phyloP scores from a whole-genome alignment of 106 monocot genomes.

The Dioscorea zingiberensis region DNA sequence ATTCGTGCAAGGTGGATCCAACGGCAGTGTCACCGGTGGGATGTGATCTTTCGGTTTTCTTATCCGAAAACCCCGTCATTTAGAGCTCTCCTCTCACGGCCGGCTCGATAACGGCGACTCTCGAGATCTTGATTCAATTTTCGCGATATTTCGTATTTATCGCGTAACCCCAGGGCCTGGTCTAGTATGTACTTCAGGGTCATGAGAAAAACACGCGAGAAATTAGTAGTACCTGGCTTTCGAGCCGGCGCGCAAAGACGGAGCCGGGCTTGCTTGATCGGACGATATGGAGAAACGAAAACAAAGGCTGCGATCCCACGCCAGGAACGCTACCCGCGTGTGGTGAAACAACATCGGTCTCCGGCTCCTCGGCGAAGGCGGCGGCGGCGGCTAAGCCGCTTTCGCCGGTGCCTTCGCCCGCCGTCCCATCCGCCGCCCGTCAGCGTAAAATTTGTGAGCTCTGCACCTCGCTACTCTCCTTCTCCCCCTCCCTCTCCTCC shows the following conservation, averaged over 20 bases:
- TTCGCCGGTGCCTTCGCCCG: not conserved
- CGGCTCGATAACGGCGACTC: no score
- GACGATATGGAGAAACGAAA: constrained; percentile 42
- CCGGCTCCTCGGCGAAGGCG: constrained; percentile 16
- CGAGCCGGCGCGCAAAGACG: constrained; percentile 74
- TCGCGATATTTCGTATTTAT: no score
- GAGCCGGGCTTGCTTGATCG: constrained; percentile 54
- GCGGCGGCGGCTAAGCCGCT: no score
- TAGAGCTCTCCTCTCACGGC: no score
- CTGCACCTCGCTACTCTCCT: constrained; percentile 79
- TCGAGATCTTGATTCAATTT: no score
- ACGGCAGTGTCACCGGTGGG: no score
- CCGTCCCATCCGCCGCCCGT: constrained; percentile 4
- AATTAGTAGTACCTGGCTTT: constrained; percentile 60
- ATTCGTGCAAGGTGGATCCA: no score
- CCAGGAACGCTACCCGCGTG: not conserved
- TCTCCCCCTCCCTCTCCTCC: constrained; percentile 17
- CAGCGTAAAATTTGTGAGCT: constrained; percentile 76
- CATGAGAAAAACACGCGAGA: no score
- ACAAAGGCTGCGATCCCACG: constrained; percentile 68
- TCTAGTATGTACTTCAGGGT: no score
- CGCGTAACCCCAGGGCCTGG: no score
- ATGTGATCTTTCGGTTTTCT: no score
- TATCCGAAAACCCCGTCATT: no score
- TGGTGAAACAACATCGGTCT: constrained; percentile 28